These are phyloP conservation scores for Globisporangium nodosum DNA, from an alignment of 352 stramenopile species.

Conservation along the genomic window DNA sequence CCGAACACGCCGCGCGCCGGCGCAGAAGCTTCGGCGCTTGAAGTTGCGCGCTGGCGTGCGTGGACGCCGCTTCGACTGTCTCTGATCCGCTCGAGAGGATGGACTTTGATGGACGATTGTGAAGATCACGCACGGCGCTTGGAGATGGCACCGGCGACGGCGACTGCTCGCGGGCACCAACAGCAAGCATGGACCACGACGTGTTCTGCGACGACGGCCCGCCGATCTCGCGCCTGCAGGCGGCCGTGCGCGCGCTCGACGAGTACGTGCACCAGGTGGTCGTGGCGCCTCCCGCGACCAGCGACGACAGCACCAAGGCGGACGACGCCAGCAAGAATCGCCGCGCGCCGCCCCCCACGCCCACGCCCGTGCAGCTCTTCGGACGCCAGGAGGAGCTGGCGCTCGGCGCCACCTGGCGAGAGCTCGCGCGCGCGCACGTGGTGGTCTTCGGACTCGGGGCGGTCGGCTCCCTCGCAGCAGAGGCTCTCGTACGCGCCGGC, in stretches of 20 bases:
- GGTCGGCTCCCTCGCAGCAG: conserved; percentile 19
- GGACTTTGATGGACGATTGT: too few relatives aligned
- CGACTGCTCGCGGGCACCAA: not conserved
- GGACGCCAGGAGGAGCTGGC: conserved; percentile 21
- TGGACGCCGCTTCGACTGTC: not conserved
- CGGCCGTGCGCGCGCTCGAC: conserved; percentile 28
- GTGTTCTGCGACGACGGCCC: conserved; percentile 37
- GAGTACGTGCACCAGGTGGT: conserved; percentile 26
- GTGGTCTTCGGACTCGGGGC: conserved; percentile 28
- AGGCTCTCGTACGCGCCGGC: conserved; percentile 27
- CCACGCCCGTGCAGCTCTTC: conserved; percentile 25
- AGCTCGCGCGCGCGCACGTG: conserved; percentile 18
- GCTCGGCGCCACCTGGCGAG: conserved; percentile 16
- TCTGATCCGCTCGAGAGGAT: not conserved
- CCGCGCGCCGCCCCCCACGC: conserved; percentile 1
- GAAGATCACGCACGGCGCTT: too few relatives aligned
- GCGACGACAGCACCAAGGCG: not conserved
- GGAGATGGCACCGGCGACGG: too few relatives aligned
- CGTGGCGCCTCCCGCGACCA: not conserved
- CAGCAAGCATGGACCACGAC: conserved; percentile 24
- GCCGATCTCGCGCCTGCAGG: conserved; percentile 33
- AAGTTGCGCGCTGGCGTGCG: conserved; percentile 1
- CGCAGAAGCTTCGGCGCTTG: conserved; percentile 1
- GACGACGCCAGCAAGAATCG: not conserved
- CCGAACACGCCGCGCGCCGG: not conserved